Base-by-base conservation (phyloP, 2,329 filamentous ascomycete genomes). In the Metarhizium sp. region DNA sequence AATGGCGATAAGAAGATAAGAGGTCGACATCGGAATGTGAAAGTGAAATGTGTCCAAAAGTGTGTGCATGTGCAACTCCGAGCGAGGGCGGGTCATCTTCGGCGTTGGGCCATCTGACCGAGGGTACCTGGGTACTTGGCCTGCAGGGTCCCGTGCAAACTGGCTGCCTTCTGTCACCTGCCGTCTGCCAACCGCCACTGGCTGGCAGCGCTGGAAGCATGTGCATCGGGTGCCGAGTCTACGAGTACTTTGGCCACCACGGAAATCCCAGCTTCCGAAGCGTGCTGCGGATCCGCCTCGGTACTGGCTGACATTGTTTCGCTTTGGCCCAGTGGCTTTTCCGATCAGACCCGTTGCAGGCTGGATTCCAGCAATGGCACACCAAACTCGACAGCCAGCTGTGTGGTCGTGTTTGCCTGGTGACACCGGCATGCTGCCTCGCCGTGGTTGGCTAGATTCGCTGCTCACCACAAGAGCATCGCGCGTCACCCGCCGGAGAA, bases 231-330 rank as follows among this genome's bases (percentile, higher is more conserved):
- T 16, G 6, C 40, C 11, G n/a, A 16, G 40, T 16, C 25, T 4
- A 25, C 25, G 25, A 25, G 25, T 25, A 25, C 25, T 25, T 25
- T 25, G 25, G 25, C 25, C 25, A 25, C 25, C 25, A 25, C 25
- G 25, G 25, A 25, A 25, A 25, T 25, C 25, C 32, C 32, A 34
- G 32, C 18, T 25, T 48, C 36, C 18, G n/a, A 30, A 14, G 30
- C 48, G 53, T 55, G 53, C 42, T 13, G 43, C n/a, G 50, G 45
- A 47, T 45, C 45, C 43, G 54, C 50, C 50, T 55, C 50, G 54
- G 54, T 42, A 55, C 46, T 52, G 54, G 54, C 45, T 32, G 18
- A 16, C 18, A 3, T 7, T 14, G 18, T 25, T 46, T 25, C 20
- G 45, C 20, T 6, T 51, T 36, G 38, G 34, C 16, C 34, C 38